These are phyloP conservation scores for Ciborinia camelliae DNA, from an alignment of 2,329 filamentous ascomycete genomes.

Conservation along the genomic window DNA sequence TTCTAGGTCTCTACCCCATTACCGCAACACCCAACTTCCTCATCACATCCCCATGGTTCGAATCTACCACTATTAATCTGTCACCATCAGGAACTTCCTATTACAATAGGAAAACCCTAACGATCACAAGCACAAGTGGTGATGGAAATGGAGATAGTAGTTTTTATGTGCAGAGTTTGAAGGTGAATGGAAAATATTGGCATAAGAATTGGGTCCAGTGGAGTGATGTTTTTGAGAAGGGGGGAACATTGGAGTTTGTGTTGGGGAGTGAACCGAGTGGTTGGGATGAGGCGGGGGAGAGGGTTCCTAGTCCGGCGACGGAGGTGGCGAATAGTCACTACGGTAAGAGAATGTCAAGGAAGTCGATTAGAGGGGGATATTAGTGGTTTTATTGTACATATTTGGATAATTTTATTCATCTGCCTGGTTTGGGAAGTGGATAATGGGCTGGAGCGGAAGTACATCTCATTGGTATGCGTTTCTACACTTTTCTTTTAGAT, in stretches of 20 bases:
- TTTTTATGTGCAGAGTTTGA: conserved; percentile 62
- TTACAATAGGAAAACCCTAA: conserved; percentile 46
- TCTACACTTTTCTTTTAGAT: background rate
- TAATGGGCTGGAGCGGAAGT: background rate
- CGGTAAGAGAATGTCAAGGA: background rate
- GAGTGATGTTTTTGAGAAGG: conserved; percentile 61
- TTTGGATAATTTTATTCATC: background rate
- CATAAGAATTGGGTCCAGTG: conserved; percentile 62
- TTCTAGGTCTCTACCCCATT: conserved; percentile 65
- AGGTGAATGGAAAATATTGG: conserved; percentile 62
- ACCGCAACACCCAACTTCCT: conserved; percentile 66
- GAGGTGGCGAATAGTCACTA: too few species aligned
- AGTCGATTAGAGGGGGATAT: background rate
- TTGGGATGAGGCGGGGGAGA: conserved; percentile 44
- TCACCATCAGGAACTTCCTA: background rate
- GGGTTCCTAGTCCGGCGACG: conserved; percentile 59
- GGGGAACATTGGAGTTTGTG: conserved; percentile 61
- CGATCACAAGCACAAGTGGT: conserved; percentile 51
- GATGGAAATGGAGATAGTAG: conserved; percentile 39
- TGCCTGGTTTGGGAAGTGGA: background rate
- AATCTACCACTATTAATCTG: conserved; percentile 50
- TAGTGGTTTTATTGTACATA: background rate
- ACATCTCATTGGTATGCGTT: background rate
- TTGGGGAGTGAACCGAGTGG: conserved; percentile 50
- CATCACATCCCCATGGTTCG: conserved; percentile 61